Evolutionary conservation across 2,329 filamentous ascomycete species (phyloP).

Genomic region (Aciculosporium take): DNA sequence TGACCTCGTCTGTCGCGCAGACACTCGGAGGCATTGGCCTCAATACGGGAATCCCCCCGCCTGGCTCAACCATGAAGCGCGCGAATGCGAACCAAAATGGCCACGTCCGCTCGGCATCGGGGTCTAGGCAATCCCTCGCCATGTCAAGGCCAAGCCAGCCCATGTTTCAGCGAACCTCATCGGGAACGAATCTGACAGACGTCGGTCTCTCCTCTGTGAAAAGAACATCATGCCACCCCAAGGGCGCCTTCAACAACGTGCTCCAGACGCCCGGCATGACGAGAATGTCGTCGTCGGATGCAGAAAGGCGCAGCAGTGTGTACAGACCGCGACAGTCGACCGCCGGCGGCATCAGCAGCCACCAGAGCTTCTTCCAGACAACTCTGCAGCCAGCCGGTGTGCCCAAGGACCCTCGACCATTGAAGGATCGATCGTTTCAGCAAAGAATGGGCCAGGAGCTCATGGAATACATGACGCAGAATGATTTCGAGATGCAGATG

Average conservation of each 20-base stretch:
- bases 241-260: slow-evolving; percentile 26
- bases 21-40: slow-evolving; percentile 75
- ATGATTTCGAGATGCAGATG: slow-evolving; percentile 97
- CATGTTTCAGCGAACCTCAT: slow-evolving; percentile 72
- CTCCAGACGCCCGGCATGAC: slow-evolving; percentile 38
- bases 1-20: slow-evolving; percentile 28
- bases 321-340: slow-evolving; percentile 56
- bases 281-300: slow-evolving; percentile 35
- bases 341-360: slow-evolving; percentile 45
- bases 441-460: slow-evolving; percentile 76
- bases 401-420: slow-evolving; percentile 70
- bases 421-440: slow-evolving; percentile 70
- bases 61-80: slow-evolving; percentile 86
- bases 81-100: slow-evolving; percentile 59
- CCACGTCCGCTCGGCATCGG: slow-evolving; percentile 71
- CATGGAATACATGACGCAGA: slow-evolving; percentile 77
- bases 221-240: slow-evolving; percentile 68
- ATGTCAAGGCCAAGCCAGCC: slow-evolving; percentile 73
- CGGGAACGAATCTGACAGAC: slow-evolving; percentile 66
- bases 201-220: slow-evolving; percentile 72
- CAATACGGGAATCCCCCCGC: slow-evolving; percentile 78
- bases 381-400: slow-evolving; percentile 69
- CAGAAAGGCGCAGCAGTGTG: slow-evolving; percentile 68
- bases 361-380: slow-evolving; percentile 92
- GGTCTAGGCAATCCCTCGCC: slow-evolving; percentile 73